Percentiles rank a stretch among this genome's conserved stretches.
phyloP scores from a whole-genome alignment of 2,329 filamentous ascomycete species.

The Colletotrichum liriopes region DNA sequence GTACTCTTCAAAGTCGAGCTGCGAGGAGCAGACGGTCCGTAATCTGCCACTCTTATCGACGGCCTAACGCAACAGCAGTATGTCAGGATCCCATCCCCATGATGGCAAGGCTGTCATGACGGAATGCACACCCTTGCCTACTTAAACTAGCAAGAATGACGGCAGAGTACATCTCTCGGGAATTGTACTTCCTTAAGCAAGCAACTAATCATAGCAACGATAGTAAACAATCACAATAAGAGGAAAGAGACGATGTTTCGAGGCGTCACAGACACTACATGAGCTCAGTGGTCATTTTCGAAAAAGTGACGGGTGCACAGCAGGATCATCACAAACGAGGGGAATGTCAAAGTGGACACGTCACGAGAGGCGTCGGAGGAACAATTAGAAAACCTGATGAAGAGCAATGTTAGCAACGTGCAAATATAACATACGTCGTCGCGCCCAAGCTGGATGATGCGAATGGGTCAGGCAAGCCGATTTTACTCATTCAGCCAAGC shows the following conservation, averaged over 20 bases:
- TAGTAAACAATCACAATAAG: too few relatives aligned
- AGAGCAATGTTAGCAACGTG: constrained; percentile 15
- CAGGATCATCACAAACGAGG: neutral
- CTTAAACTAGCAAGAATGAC: neutral
- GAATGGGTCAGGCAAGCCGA: constrained; percentile 71
- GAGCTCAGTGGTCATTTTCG: neutral
- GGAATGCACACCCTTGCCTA: too few relatives aligned
- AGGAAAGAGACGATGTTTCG: too few relatives aligned
- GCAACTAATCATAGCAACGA: neutral
- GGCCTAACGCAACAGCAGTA: too few relatives aligned
- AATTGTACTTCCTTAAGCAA: neutral
- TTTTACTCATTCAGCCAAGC: constrained; percentile 77
- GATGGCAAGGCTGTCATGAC: neutral
- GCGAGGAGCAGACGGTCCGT: neutral
- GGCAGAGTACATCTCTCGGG: neutral
- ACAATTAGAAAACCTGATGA: neutral
- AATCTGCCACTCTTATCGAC: neutral
- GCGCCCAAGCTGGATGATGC: neutral
- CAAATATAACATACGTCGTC: neutral
- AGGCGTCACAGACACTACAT: neutral
- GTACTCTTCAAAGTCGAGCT: neutral
- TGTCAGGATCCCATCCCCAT: neutral
- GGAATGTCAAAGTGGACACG: too few relatives aligned
- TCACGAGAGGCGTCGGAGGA: too few relatives aligned
- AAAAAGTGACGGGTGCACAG: neutral